Evolutionary conservation across 345 rosid species (phyloP), one percentile per base, ranked within the genome.

Genomic region (Nephelium lappaceum): DNA sequence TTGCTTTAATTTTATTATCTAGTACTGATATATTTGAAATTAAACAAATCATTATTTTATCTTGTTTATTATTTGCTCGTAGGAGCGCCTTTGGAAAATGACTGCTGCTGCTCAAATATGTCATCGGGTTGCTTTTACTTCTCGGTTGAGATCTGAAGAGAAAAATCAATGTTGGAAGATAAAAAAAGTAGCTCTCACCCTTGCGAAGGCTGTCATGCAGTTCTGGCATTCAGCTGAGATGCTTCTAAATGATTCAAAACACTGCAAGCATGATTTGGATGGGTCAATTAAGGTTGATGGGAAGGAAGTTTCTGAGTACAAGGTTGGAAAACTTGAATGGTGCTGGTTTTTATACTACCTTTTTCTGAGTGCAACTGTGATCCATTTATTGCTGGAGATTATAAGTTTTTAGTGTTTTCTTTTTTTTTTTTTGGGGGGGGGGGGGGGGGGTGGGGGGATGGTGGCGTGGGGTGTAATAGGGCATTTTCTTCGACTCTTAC

Each of bases 1-100:
- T 43, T 24, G n/a, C 5, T 74, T 63, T 72, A 58, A 31, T 86
- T 18, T 19, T 53, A 74, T 63, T 64, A 18, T 45, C 16, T 55
- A 62, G 11, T 76, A 6, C 68, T 39, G 51, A 27, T 71, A 18
- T 19, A 77, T 14, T 16, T 25, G 53, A 49, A 51, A 21, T 15
- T 31, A 10, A 60, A 47, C 51, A 67, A 15, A n/a, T 58, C 19
- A 43, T 47, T 74, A 18, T 36, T 19, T 49, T 58, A 36, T 61
- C 21, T 23, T 77, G 9, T 31, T 75, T 43, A 53, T 67, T 75
- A 67, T 47, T 23, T 67, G 60, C 80, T 76, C 82, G 25, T 84
- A 97, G 98, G 99, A 97, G 88, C 98, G 98, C 47, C 88, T 97
- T 76, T 97, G 99, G 99, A 97, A 97, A 85, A 89, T 83, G 89